Conservation (phyloP, 1,284 basidiomycete genomes). For the Macrocybe sp. region DNA sequence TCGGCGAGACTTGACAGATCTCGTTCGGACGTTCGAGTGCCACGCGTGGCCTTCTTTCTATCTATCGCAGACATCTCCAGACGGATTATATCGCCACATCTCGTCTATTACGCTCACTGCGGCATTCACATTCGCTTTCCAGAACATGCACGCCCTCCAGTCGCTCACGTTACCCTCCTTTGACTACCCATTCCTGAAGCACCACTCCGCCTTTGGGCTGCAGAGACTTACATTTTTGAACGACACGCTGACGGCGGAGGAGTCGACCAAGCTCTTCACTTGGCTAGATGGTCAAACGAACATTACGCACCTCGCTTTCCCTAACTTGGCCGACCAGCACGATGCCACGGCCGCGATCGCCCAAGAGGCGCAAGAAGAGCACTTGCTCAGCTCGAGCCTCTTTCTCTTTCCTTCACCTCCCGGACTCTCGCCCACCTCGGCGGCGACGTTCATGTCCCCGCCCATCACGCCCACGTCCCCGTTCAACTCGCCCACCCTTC, state of each 20-base stretch:
- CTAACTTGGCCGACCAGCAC: constrained; percentile 30
- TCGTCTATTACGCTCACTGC: constrained; percentile 15
- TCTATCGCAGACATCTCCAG: constrained; percentile 13
- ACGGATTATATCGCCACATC: constrained; percentile 3
- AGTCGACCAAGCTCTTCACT: constrained; percentile 33
- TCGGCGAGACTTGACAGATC: constrained; percentile 30
- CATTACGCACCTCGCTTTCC: constrained; percentile 39
- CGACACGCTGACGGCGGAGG: constrained; percentile 27
- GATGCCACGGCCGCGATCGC: constrained; percentile 4
- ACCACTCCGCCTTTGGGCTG: constrained; percentile 43
- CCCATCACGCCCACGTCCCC: constrained; percentile 11
- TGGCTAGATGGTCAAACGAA: constrained; percentile 47
- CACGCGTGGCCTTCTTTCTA: constrained; percentile 33
- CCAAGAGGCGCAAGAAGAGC: neutral
- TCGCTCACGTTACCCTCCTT: constrained; percentile 46
- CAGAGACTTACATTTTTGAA: constrained; percentile 37
- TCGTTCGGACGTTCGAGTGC: constrained; percentile 32
- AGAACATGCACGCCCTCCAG: constrained; percentile 46
- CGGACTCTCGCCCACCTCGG: constrained; percentile 6
- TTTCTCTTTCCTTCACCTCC: constrained; percentile 5
- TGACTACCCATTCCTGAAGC: constrained; percentile 38
- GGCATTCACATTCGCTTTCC: constrained; percentile 38
- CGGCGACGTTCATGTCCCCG: constrained; percentile 5
- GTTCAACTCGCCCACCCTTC: constrained; percentile 26
- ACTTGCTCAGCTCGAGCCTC: neutral